Base-by-base conservation (phyloP, 169 alveolate species). In the Plasmodium coatneyi region DNA sequence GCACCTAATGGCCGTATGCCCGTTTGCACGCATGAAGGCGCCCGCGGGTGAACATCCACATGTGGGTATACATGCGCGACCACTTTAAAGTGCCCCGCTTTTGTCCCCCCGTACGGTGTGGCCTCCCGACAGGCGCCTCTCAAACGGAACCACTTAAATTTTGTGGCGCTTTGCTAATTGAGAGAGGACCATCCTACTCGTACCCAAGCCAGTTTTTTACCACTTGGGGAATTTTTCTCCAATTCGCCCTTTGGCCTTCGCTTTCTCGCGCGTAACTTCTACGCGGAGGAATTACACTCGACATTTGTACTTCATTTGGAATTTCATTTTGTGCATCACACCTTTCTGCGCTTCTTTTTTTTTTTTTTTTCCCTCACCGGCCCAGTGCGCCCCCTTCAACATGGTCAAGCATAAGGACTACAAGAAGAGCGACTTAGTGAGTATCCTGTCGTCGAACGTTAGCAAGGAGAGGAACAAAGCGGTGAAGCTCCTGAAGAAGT, bases 381-480 rank as follows among this genome's bases (percentile, higher is more conserved):
- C 32, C 39, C 16, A n/a, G 30, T 16, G 41, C 30, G 28, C 54
- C 30, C 60, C 36, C 34, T n/a, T 1, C 56, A 92, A 49, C 60
- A 96, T 96, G 97, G 96, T 91, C 39, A 96, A 96, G 56, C 94
- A 95, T 32, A 74, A 95, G 28, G 97, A 96, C 60, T 92, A 70
- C 52, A 96, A 94, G 78, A 96, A 96, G 78, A 93, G 96, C 41
- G 97, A 96, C 71, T 92, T 96, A n/a, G 82, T 96, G 10, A 95
- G 95, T 36, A 76, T 96, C 36, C 86, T 96, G 71, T 90, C 97
- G 5, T 86, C 95, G 3, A 92, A 92, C 66, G 74, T 96, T 6
- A 92, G 95, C 22, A 96, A 92, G 93, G 97, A 96, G 52, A 95
- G 95, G 83, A 96, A 96, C 82, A 89, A 71, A 70, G 97, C 97